These are phyloP conservation scores for Monosporozyma unispora DNA, from an alignment of 805 yeast genomes.

Conservation along the genomic window DNA sequence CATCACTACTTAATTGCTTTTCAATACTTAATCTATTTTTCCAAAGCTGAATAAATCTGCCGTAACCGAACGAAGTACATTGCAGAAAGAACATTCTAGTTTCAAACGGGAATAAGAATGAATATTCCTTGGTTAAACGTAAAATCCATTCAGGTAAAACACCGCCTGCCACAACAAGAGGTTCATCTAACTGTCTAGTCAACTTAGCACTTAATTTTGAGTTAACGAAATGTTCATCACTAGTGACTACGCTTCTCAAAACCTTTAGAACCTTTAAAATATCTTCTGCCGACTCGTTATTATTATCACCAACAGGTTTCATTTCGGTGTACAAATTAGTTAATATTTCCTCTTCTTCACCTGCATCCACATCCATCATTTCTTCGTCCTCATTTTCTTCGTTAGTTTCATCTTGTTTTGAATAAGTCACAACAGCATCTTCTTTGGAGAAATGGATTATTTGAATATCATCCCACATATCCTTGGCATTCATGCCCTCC, in stretches of 20 bases:
- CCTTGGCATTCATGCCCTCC: constrained; percentile 34
- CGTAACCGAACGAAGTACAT: constrained; percentile 85
- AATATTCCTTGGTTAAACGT: constrained; percentile 59
- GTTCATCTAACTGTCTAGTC: constrained; percentile 82
- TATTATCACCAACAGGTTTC: not conserved
- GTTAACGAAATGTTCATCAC: constrained; percentile 46
- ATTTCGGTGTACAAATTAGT: constrained; percentile 22
- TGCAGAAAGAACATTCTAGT: constrained; percentile 70
- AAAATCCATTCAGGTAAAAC: constrained; percentile 80
- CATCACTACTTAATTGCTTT: constrained; percentile 24
- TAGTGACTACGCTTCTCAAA: constrained; percentile 30
- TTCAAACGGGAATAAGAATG: constrained; percentile 79
- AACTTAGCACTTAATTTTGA: constrained; percentile 80
- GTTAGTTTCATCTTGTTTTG: constrained; percentile 4
- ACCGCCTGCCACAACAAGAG: constrained; percentile 78
- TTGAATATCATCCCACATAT: constrained; percentile 53
- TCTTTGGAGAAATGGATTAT: constrained; percentile 38
- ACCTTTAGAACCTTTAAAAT: constrained; percentile 43
- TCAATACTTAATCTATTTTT: constrained; percentile 39
- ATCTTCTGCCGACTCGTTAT: constrained; percentile 13
- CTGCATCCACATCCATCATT: constrained; percentile 21
- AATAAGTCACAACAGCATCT: constrained; percentile 8
- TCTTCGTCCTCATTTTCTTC: constrained; percentile 15
- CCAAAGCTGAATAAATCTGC: constrained; percentile 76
- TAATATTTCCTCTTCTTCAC: constrained; percentile 18